These are phyloP conservation scores for Pseudogymnoascus sp. DNA, from an alignment of 2,329 filamentous ascomycete species.

Conservation along the genomic window DNA sequence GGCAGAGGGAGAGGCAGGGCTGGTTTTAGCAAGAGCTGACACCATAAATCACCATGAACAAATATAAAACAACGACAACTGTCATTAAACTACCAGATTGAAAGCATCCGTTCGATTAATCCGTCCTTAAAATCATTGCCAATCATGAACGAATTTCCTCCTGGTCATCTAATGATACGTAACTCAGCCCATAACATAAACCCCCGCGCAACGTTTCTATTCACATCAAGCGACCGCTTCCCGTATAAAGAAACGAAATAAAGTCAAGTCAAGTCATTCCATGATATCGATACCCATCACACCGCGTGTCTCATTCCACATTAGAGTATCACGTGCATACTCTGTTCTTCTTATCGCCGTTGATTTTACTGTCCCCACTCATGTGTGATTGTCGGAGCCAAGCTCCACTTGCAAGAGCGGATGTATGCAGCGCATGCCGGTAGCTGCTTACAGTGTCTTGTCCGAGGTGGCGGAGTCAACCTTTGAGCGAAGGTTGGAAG, in stretches of 20 bases:
- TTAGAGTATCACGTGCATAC: constrained; percentile 7
- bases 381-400: background rate
- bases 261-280: constrained; percentile 7
- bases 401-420: constrained; percentile 5
- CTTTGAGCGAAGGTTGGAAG: constrained; percentile 81
- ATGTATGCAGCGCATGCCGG: background rate
- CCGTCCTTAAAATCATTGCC: constrained; percentile 6
- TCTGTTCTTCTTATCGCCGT: background rate
- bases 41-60: background rate
- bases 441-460: constrained; percentile 51
- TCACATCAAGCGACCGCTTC: constrained; percentile 8
- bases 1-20: constrained; percentile 33
- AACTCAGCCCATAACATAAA: constrained; percentile 7
- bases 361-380: background rate
- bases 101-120: constrained; percentile 4
- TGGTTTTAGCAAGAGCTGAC: constrained; percentile 21
- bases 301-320: background rate
- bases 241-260: constrained; percentile 2
- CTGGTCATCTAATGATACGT: constrained; percentile 8
- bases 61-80: constrained; percentile 3
- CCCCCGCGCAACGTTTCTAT: constrained; percentile 5
- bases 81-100: constrained; percentile 6
- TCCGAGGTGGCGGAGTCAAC: constrained; percentile 60
- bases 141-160: constrained; percentile 3
- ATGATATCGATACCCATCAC: constrained; percentile 8